Base-by-base conservation (phyloP, 352 stramenopile genomes). In the Thalassiosira sp. region DNA sequence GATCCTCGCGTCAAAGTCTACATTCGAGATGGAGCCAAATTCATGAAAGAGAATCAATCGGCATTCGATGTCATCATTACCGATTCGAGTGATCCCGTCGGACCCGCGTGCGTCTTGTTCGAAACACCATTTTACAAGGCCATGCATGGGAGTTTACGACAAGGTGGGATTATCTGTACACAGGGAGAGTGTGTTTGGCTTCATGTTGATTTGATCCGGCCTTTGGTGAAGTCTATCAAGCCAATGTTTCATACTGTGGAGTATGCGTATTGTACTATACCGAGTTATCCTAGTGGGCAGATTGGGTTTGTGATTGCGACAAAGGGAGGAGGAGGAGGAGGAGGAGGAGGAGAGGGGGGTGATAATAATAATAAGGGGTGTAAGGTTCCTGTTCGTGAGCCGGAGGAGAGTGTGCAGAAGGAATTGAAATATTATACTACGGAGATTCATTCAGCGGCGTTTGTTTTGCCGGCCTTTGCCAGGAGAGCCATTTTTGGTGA, bases 191-290 rank as follows among this genome's bases (percentile, higher is more conserved):
- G 97, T 87, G 88, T 98, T 37, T 99, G 97, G 97, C 86, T 99
- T 37, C 97, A 99, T 87, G 77, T 99, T 8, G 89, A 98, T 87
- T 82, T 99, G 22, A 99, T 99, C 68, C 86, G 91, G 37, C 95
- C 97, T 16, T 93, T 99, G 71, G 88, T 99, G 53, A 69, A 87
- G 40, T 90, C 92, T 45, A 98, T 97, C 81, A 86, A 89, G 40
- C 70, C 72, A 22, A 91, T 97, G 49, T 99, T 98, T 66, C 90
- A 91, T 10, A 95, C 93, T 7, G 96, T 99, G 72, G 95, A 98
- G 75, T 99, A 99, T 90, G 96, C 96, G 15, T 99, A 98, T 90
- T 99, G 95, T 49, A 98, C 94, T 49, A 98, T 99, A 78, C 97
- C 97, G 3, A 98, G 96, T 22, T 99, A 99, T 91, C 97, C 97